These are phyloP conservation scores for Cryphonectria carpinicola DNA, from an alignment of 2,329 filamentous ascomycete genomes.

Conservation along the genomic window DNA sequence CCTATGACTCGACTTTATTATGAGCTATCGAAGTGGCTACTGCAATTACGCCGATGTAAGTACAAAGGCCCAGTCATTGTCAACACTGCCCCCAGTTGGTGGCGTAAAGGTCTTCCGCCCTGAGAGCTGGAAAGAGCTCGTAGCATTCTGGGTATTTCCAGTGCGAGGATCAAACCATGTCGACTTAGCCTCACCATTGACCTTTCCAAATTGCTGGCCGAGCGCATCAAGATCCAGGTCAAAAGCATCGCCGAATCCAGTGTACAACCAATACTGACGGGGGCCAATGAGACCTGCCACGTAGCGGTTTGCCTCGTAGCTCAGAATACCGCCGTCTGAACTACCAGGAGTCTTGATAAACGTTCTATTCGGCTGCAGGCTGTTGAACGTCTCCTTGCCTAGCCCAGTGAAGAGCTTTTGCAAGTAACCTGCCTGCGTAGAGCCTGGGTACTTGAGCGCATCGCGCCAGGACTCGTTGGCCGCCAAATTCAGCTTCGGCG, in stretches of 20 bases:
- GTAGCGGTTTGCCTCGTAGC: slow-evolving; percentile 9
- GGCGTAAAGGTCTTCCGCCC: slow-evolving; percentile 9
- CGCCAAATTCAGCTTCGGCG: background rate
- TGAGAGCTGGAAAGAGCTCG: background rate
- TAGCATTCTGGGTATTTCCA: background rate
- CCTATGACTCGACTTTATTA: background rate
- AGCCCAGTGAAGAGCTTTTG: slow-evolving; percentile 5
- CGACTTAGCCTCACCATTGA: background rate
- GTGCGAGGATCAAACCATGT: slow-evolving; percentile 12
- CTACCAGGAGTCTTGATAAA: slow-evolving; percentile 9
- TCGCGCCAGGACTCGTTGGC: slow-evolving; percentile 15
- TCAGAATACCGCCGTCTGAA: background rate
- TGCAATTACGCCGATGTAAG: background rate
- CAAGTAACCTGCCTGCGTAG: slow-evolving; percentile 6
- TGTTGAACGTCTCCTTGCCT: background rate
- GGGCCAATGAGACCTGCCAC: slow-evolving; percentile 7
- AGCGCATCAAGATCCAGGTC: slow-evolving; percentile 9
- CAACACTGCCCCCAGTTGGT: slow-evolving; percentile 5
- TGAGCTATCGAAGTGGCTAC: background rate
- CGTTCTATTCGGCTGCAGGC: background rate
- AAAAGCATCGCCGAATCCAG: slow-evolving; percentile 12
- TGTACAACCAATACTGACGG: slow-evolving; percentile 36
- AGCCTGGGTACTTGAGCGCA: background rate
- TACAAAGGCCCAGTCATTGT: slow-evolving; percentile 9
- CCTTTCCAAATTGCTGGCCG: background rate